Percentiles rank a stretch among this genome's conserved stretches.
Conservation (phyloP, 2,329 filamentous ascomycete species). For the Pseudocercospora musae region DNA sequence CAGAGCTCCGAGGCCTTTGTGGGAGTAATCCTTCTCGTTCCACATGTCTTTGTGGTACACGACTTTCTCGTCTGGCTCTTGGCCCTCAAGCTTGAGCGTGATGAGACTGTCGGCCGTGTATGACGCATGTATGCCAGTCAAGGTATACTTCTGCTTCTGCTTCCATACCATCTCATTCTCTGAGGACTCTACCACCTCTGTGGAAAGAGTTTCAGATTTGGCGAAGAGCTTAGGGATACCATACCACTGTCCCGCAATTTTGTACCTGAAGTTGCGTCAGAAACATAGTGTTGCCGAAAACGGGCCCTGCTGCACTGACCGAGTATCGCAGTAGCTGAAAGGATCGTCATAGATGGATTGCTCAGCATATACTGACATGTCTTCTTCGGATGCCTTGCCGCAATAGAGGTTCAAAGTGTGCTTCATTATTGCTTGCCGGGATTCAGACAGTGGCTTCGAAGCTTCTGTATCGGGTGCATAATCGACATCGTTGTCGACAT, state of each 20-base stretch:
- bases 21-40: conserved; percentile 50
- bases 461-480: conserved; percentile 42
- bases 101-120: conserved; percentile 45
- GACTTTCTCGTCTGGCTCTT: conserved; percentile 38
- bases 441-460: conserved; percentile 35
- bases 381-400: conserved; percentile 43
- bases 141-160: neutral
- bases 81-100: conserved; percentile 36
- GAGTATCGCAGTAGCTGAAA: conserved; percentile 47
- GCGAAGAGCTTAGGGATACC: conserved; percentile 30
- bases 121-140: conserved; percentile 36
- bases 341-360: conserved; percentile 49
- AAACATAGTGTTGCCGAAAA: neutral
- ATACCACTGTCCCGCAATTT: conserved; percentile 53
- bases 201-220: conserved; percentile 11
- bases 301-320: neutral
- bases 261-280: conserved; percentile 36
- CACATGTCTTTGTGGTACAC: conserved; percentile 52
- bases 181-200: conserved; percentile 18
- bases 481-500: conserved; percentile 33
- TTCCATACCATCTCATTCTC: neutral
- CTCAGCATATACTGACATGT: conserved; percentile 50
- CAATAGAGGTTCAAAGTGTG: neutral
- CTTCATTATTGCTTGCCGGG: neutral
- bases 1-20: conserved; percentile 46